Evolutionary conservation across 208 protist species (phyloP).

Genomic region (Strigomonas culicis): DNA sequence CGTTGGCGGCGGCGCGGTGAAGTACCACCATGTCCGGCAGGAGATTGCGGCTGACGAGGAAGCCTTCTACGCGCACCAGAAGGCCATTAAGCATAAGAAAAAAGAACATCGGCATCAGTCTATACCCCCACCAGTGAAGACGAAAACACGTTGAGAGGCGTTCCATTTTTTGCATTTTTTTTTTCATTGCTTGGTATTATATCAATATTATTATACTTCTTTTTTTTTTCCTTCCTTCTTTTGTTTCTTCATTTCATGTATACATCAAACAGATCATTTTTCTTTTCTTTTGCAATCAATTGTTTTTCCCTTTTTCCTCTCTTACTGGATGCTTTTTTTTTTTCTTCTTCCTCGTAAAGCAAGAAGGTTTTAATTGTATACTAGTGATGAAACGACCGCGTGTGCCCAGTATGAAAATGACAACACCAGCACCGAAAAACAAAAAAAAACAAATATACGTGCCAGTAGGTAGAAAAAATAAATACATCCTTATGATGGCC

Average conservation of each 20-base stretch:
- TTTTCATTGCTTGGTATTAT: too few species aligned
- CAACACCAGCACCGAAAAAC: not conserved
- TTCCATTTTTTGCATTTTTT: too few species aligned
- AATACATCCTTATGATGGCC: not conserved
- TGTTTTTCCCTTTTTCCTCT: not conserved
- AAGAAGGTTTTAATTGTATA: too few species aligned
- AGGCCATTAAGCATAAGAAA: not conserved
- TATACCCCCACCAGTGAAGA: not conserved
- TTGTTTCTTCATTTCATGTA: too few species aligned
- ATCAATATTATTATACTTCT: slow-evolving; percentile 1
- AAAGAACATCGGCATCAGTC: not conserved
- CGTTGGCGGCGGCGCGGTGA: slow-evolving; percentile 13
- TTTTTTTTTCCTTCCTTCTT: slow-evolving; percentile 6
- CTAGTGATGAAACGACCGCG: too few species aligned
- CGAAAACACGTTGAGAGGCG: not conserved
- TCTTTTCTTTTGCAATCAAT: too few species aligned
- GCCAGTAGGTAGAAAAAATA: not conserved
- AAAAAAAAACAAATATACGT: not conserved
- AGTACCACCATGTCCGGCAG: not conserved
- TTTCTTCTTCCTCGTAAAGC: too few species aligned
- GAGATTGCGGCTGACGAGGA: not conserved
- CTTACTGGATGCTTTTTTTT: too few species aligned
- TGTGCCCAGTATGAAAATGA: not conserved
- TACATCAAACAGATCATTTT: too few species aligned
- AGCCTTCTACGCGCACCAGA: not conserved